Conservation (phyloP, 768 basidiomycete genomes). For the Suillus luteus region DNA sequence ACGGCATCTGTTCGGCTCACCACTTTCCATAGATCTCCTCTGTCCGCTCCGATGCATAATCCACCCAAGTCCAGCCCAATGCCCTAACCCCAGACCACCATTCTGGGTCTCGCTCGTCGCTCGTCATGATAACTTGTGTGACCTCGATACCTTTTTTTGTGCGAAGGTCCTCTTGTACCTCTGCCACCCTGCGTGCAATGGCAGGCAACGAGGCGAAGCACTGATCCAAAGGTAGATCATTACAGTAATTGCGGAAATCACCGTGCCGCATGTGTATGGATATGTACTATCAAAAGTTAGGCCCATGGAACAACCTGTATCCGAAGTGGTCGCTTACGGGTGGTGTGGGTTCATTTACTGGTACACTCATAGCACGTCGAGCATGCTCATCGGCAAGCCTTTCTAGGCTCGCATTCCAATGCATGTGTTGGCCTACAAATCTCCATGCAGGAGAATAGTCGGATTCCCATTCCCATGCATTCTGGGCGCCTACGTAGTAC, state of each 20-base stretch:
- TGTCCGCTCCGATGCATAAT: slow-evolving; percentile 47
- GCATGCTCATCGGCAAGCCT: slow-evolving; percentile 47
- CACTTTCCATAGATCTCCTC: slow-evolving; percentile 49
- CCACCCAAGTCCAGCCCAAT: slow-evolving; percentile 53
- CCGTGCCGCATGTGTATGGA: slow-evolving; percentile 57
- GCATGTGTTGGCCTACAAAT: slow-evolving; percentile 53
- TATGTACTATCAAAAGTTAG: slow-evolving; percentile 46
- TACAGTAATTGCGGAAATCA: slow-evolving; percentile 54
- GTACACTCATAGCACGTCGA: slow-evolving; percentile 43
- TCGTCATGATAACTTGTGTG: slow-evolving; percentile 63
- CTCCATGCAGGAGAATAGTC: slow-evolving; percentile 64
- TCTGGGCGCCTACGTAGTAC: slow-evolving; percentile 36
- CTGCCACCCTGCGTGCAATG: slow-evolving; percentile 55
- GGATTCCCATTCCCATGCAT: slow-evolving; percentile 57
- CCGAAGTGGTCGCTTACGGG: slow-evolving; percentile 37
- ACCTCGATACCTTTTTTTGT: slow-evolving; percentile 46
- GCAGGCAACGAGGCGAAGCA: slow-evolving; percentile 59
- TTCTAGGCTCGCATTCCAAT: slow-evolving; percentile 47
- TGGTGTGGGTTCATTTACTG: slow-evolving; percentile 43
- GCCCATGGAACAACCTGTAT: background rate
- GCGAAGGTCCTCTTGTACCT: slow-evolving; percentile 51
- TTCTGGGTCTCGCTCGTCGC: slow-evolving; percentile 56
- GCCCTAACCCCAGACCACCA: slow-evolving; percentile 59
- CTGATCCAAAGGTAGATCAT: slow-evolving; percentile 39
- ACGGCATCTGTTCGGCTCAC: slow-evolving; percentile 34